Evolutionary conservation across 768 basidiomycete genomes (phyloP).

Genomic region (Russula foetens): DNA sequence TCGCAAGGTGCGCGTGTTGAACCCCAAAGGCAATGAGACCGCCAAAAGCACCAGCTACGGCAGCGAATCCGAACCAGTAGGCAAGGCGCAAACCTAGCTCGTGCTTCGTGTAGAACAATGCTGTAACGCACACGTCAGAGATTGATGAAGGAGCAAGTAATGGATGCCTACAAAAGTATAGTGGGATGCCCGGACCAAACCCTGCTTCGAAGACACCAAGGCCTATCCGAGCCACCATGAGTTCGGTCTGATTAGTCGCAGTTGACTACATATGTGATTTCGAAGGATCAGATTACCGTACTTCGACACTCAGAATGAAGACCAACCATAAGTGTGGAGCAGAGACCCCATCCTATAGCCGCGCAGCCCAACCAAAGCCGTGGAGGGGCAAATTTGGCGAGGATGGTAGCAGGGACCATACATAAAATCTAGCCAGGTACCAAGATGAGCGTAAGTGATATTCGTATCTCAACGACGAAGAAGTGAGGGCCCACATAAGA

Average conservation of each 20-base stretch:
- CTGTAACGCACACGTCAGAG: constrained; percentile 29
- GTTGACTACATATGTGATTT: constrained; percentile 38
- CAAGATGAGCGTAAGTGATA: neutral
- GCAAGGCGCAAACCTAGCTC: constrained; percentile 73
- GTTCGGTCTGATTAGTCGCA: constrained; percentile 49
- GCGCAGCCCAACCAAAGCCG: constrained; percentile 57
- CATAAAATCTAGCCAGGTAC: constrained; percentile 45
- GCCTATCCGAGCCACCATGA: constrained; percentile 49
- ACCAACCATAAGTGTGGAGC: constrained; percentile 59
- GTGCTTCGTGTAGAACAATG: constrained; percentile 66
- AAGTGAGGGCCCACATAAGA: constrained; percentile 46
- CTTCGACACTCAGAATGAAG: neutral
- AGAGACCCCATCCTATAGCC: constrained; percentile 69
- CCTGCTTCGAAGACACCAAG: constrained; percentile 75
- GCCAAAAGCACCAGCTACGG: constrained; percentile 78
- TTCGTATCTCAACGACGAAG: neutral
- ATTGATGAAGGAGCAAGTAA: constrained; percentile 22
- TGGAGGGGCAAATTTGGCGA: constrained; percentile 62
- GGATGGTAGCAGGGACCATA: constrained; percentile 57
- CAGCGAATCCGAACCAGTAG: constrained; percentile 80
- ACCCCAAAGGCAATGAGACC: constrained; percentile 79
- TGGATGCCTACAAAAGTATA: constrained; percentile 54
- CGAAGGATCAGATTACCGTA: neutral
- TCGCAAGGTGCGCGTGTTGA: constrained; percentile 44
- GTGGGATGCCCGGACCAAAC: constrained; percentile 68